phyloP scores from a whole-genome alignment of 169 alveolate species.

The Eimeria maxima region DNA sequence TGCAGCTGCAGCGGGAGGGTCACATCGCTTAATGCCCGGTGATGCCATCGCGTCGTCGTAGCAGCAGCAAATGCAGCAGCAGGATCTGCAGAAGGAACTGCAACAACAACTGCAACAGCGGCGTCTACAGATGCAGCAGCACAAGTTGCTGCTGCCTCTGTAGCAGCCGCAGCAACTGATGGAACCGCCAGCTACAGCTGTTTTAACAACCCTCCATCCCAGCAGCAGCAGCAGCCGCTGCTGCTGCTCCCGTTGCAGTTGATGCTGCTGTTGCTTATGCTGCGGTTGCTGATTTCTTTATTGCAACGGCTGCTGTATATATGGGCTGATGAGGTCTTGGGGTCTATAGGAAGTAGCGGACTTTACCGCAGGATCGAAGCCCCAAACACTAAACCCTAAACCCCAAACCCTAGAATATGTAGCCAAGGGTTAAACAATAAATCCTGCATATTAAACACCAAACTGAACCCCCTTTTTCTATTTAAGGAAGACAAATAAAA shows the following conservation, averaged over 20 bases:
- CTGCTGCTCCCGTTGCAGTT: conserved; percentile 8
- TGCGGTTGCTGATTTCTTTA: background rate
- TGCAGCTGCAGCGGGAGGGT: too few relatives aligned
- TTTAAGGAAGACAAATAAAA: background rate
- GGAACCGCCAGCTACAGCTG: too few relatives aligned
- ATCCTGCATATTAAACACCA: too few relatives aligned
- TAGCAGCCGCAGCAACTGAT: too few relatives aligned
- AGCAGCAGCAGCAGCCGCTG: conserved; percentile 12
- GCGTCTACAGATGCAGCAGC: too few relatives aligned
- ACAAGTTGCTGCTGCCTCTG: too few relatives aligned
- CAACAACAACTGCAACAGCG: too few relatives aligned
- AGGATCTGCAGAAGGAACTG: background rate
- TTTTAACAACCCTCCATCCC: too few relatives aligned
- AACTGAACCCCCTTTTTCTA: background rate
- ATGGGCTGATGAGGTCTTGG: background rate
- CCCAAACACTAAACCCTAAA: background rate
- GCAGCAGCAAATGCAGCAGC: background rate
- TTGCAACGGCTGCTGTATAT: background rate
- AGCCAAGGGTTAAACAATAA: background rate
- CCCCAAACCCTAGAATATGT: background rate
- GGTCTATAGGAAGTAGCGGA: background rate
- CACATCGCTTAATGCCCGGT: background rate
- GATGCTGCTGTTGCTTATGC: background rate
- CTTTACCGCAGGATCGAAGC: background rate
- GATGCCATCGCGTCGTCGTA: background rate